Evolutionary conservation across 2,329 filamentous ascomycete species (phyloP).

Genomic region (Ambrosiella beaveri): DNA sequence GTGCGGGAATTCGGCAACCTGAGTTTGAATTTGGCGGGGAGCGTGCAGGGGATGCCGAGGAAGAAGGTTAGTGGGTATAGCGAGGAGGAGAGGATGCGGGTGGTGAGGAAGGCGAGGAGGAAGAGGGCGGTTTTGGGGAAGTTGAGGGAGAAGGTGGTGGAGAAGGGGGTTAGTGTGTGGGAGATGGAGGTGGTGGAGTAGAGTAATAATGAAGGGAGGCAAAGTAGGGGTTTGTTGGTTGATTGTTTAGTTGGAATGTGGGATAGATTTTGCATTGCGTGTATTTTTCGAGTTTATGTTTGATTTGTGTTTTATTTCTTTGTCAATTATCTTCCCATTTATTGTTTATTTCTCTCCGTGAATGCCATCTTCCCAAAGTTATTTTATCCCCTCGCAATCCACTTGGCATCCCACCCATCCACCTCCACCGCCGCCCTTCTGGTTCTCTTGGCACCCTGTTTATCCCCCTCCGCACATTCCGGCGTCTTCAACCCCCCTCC

Average conservation of each 20-base stretch:
- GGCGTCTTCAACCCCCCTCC: constrained; percentile 35
- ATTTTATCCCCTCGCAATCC: constrained; percentile 22
- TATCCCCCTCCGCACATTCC: constrained; percentile 26
- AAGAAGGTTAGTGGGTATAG: constrained; percentile 48
- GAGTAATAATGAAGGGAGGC: constrained; percentile 3
- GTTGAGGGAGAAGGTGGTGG: constrained; percentile 31
- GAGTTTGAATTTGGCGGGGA: constrained; percentile 2
- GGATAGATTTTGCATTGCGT: too few species aligned
- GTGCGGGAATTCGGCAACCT: neutral
- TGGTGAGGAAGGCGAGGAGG: constrained; percentile 37
- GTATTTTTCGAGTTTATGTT: too few species aligned
- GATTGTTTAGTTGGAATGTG: neutral
- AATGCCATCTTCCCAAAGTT: constrained; percentile 22
- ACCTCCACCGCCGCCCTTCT: constrained; percentile 28
- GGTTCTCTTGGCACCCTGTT: neutral
- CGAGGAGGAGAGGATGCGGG: constrained; percentile 36
- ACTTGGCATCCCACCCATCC: constrained; percentile 27
- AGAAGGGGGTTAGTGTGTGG: constrained; percentile 33
- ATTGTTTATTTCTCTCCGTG: too few species aligned
- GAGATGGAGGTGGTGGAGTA: constrained; percentile 32
- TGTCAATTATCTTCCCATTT: too few species aligned
- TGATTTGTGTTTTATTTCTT: too few species aligned
- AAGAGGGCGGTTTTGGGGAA: constrained; percentile 35
- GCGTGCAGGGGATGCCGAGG: constrained; percentile 26
- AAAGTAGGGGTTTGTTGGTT: neutral